Conservation (phyloP, 257 asterid genomes). For the Agastache rugosa region DNA sequence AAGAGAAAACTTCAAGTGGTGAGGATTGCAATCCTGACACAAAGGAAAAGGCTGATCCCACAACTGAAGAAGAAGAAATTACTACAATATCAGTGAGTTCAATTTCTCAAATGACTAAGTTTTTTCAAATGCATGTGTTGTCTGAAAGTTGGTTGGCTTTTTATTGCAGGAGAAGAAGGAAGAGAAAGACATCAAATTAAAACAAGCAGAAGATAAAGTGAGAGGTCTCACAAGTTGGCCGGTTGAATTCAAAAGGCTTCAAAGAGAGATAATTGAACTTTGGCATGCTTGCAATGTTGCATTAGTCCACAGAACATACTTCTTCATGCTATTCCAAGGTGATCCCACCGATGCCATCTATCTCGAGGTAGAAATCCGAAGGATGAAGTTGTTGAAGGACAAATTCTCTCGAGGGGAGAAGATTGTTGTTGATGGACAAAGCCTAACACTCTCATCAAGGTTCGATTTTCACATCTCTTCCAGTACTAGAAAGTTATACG, state of each 20-base stretch:
- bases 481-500: neutral
- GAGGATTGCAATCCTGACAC: conserved; percentile 38
- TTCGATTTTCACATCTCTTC: conserved; percentile 27
- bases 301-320: conserved; percentile 82
- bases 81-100: conserved; percentile 32
- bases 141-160: neutral
- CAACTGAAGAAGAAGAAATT: conserved; percentile 35
- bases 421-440: conserved; percentile 59
- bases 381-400: conserved; percentile 69
- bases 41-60: conserved; percentile 44
- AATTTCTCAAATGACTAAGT: conserved; percentile 2
- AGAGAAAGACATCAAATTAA: conserved; percentile 66
- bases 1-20: conserved; percentile 32
- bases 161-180: conserved; percentile 56
- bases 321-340: conserved; percentile 82
- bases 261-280: conserved; percentile 72
- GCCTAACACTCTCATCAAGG: conserved; percentile 76
- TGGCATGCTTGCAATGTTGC: conserved; percentile 86
- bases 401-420: conserved; percentile 69
- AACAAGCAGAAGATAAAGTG: conserved; percentile 63
- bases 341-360: conserved; percentile 87
- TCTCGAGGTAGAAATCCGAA: conserved; percentile 84
- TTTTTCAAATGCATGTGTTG: neutral
- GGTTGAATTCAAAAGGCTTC: conserved; percentile 77
- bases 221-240: conserved; percentile 71